Base-by-base conservation (phyloP, 129 eudicot genomes). In the Arctium minus region DNA sequence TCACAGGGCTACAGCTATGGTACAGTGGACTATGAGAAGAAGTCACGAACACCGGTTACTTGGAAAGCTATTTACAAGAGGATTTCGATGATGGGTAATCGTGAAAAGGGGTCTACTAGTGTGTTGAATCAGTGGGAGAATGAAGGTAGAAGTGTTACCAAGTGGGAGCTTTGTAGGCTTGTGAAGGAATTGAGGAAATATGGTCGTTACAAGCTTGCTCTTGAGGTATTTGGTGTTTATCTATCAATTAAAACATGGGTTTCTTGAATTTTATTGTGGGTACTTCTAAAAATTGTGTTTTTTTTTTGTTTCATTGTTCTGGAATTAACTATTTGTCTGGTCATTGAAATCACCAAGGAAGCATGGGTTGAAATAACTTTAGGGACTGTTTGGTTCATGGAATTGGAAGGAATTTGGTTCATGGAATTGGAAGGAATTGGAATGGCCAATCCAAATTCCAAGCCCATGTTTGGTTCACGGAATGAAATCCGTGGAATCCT, bases 181-280 rank as follows among this genome's bases (percentile, higher is more conserved):
- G 90, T 88, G 42, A 91, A 89, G 82, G 97, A 93, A 85, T 89
- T 93, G 82, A 88, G 98, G 84, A 91, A 88, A 76, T 91, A 85
- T 72, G 88, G 83, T 33, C 88, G 92, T 2, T 86, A 1, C 82
- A 88, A 84, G 38, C 84, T 62, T 82, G 97, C 98, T 80, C 90
- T 93, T 87, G 92, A 93, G 98, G 98, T 93, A 87, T 62, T 27
- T 62, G 56, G 53, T 60, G 9, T 77, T 15, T 77, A 5, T 33
- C 70, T 6, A 11, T 48, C 70, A 31, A 4, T 70, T 22, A 22
- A 18, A 9, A 44, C 70, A 56, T 72, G 68, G 38, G 29, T 65
- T 82, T 82, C 40, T 75, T 73, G 71, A 42, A 73, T 35, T 17
- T 50, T 67, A 2, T 67, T 8, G 35, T 67, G 71, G 7, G n/a